phyloP scores from a whole-genome alignment of 1,284 basidiomycete species.

The Tranzscheliella williamsii region DNA sequence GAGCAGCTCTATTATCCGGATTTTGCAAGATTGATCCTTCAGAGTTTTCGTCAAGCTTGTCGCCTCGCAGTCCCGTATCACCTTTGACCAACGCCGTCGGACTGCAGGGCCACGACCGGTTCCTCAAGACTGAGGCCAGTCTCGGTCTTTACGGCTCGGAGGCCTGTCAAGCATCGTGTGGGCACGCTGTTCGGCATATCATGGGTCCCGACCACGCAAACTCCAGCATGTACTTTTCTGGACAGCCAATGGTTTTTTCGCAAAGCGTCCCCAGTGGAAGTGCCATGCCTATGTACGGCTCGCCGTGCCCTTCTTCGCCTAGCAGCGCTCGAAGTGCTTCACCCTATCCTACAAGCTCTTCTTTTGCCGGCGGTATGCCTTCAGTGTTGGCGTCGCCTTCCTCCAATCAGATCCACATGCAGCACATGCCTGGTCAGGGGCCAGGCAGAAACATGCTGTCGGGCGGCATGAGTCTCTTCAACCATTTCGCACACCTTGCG shows the following conservation, averaged over 20 bases:
- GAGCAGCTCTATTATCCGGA: too few relatives aligned
- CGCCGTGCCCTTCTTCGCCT: constrained; percentile 35
- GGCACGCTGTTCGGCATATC: background rate
- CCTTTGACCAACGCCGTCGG: constrained; percentile 6
- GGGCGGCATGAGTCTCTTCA: constrained; percentile 36
- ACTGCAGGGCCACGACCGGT: constrained; percentile 12
- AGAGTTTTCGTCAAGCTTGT: background rate
- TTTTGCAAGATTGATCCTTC: too few relatives aligned
- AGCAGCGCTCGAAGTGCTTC: constrained; percentile 32
- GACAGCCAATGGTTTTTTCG: constrained; percentile 27
- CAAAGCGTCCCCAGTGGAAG: constrained; percentile 28
- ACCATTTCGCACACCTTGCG: constrained; percentile 29
- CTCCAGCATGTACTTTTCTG: background rate
- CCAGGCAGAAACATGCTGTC: constrained; percentile 23
- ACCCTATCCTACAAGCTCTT: constrained; percentile 17
- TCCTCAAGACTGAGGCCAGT: constrained; percentile 22
- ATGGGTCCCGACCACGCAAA: background rate
- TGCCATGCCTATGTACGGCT: constrained; percentile 23
- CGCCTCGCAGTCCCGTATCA: constrained; percentile 8
- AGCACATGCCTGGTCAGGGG: constrained; percentile 27
- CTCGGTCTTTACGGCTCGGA: constrained; percentile 20
- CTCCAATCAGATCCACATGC: constrained; percentile 25
- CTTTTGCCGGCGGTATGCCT: constrained; percentile 11
- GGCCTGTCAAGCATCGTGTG: background rate
- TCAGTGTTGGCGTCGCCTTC: constrained; percentile 24